Evolutionary conservation across 228 moss, liverwort and hornwort genomes (phyloP).

Genomic region (Sphagnum magellanicum): DNA sequence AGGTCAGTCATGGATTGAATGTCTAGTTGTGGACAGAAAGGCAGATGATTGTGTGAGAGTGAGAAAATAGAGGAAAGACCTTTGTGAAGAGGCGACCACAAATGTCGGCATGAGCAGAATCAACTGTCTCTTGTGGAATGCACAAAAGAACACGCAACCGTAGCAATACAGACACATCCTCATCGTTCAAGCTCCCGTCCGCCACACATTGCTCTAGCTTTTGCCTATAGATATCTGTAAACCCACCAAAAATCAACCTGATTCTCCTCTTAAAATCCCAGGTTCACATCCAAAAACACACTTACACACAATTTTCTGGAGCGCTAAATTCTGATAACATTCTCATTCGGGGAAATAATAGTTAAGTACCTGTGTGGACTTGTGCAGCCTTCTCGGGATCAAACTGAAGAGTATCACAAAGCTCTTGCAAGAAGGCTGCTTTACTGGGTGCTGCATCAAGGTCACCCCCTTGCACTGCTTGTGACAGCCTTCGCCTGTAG

Average conservation of each 20-base stretch:
- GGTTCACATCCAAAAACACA: too few relatives aligned
- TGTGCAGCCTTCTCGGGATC: constrained; percentile 84
- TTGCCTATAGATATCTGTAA: constrained; percentile 94
- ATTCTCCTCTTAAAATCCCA: background rate
- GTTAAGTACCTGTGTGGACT: constrained; percentile 77
- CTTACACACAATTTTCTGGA: too few relatives aligned
- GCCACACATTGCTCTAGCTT: constrained; percentile 95
- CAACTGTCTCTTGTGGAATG: constrained; percentile 75
- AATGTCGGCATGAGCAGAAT: constrained; percentile 71
- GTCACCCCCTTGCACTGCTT: constrained; percentile 91
- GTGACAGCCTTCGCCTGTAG: constrained; percentile 83
- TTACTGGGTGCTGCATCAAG: constrained; percentile 96
- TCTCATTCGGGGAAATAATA: too few relatives aligned
- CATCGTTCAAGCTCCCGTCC: constrained; percentile 79
- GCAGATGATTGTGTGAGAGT: background rate
- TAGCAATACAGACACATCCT: constrained; percentile 72
- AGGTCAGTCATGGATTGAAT: too few relatives aligned
- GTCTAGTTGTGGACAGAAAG: background rate
- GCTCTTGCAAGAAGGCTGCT: constrained; percentile 74
- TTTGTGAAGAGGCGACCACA: constrained; percentile 91
- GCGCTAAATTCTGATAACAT: too few relatives aligned
- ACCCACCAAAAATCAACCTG: background rate
- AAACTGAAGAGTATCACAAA: constrained; percentile 82
- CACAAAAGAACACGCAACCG: constrained; percentile 88
- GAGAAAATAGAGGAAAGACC: constrained; percentile 18